Base-by-base conservation (phyloP, 2,329 filamentous ascomycete species). In the Cordyceps farinosa region DNA sequence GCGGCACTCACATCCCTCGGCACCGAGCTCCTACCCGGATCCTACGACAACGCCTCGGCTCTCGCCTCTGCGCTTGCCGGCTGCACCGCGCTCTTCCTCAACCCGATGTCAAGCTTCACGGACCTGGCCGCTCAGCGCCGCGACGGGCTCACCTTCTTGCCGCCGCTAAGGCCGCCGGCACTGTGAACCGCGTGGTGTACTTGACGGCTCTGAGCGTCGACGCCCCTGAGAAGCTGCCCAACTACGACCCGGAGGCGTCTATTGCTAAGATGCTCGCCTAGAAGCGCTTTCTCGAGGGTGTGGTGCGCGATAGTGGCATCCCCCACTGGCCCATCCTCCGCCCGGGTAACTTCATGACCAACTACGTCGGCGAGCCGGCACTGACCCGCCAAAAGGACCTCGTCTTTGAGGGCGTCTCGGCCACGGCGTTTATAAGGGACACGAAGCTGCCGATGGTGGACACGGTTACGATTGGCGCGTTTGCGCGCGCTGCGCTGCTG, bases 331-430 rank as follows among this genome's bases (percentile, higher is more conserved):
- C 82, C 0, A 75, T 84, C 29, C 68, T 85, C 2, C 79, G 80
- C 2, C 80, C 80, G 0, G 79, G 78, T 1, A 77, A 75, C 67
- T 84, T 85, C 73, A 81, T 82, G 77, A 74, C 76, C 27, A 85
- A 85, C 67, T 80, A 79, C 65, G 54, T 83, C 5, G 63, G 70
- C 4, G 81, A 81, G 3, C 70, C 77, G 11, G 75, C 77, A 1
- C 59, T 57, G 9, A 73, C 78, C 71, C 54, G 55, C 47, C 81
- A 78, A 63, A 72, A 75, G 0, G 76, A 74, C 0, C 70, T 83
- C 7, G 68, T 71, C 1, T 72, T 74, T 6, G 71, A 71, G 3
- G 78, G 78, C 0, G 69, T 74, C 29, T 79, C 78, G 65, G 70
- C 69, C 0, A 76, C 74, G 1, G 76, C 78, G 0, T 67, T 78